phyloP scores from a whole-genome alignment of 2,329 filamentous ascomycete genomes.

The Botrytis fragariae region DNA sequence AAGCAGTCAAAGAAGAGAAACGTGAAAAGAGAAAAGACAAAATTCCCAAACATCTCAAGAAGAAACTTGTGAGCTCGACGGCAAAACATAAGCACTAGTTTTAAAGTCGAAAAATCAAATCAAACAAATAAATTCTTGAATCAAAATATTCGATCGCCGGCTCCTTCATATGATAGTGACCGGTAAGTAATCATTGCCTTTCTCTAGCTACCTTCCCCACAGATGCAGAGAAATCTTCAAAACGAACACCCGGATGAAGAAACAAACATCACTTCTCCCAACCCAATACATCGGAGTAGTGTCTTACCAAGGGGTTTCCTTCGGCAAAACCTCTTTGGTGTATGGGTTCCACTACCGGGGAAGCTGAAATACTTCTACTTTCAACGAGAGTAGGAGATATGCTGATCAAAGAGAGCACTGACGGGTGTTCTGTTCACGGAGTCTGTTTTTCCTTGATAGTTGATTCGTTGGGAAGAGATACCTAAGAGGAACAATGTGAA shows the following conservation, averaged over 20 bases:
- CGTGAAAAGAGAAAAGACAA: constrained; percentile 90
- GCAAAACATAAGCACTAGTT: constrained; percentile 38
- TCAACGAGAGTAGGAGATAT: constrained; percentile 21
- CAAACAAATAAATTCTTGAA: constrained; percentile 7
- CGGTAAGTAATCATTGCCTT: neutral
- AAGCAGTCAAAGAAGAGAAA: constrained; percentile 91
- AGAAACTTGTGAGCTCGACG: constrained; percentile 67
- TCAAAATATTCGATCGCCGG: neutral
- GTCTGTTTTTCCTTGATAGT: neutral
- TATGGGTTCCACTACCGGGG: constrained; percentile 17
- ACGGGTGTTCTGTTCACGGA: constrained; percentile 23
- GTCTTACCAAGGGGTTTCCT: constrained; percentile 26
- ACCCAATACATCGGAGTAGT: constrained; percentile 22
- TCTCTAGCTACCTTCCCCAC: neutral
- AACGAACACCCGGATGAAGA: constrained; percentile 34
- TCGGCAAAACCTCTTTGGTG: constrained; percentile 29
- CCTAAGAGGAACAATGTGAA: too few relatives aligned
- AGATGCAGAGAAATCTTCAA: neutral
- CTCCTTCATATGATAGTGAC: neutral
- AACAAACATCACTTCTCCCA: constrained; percentile 27
- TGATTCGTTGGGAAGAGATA: neutral
- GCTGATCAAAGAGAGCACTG: constrained; percentile 40
- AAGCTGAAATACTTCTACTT: constrained; percentile 24
- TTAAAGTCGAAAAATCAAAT: constrained; percentile 14
- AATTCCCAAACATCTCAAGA: constrained; percentile 96